Percentiles rank a stretch among this genome's conserved stretches.
Evolutionary conservation across 257 asterid genomes (phyloP).

Genomic region (Forsythia viridissima): DNA sequence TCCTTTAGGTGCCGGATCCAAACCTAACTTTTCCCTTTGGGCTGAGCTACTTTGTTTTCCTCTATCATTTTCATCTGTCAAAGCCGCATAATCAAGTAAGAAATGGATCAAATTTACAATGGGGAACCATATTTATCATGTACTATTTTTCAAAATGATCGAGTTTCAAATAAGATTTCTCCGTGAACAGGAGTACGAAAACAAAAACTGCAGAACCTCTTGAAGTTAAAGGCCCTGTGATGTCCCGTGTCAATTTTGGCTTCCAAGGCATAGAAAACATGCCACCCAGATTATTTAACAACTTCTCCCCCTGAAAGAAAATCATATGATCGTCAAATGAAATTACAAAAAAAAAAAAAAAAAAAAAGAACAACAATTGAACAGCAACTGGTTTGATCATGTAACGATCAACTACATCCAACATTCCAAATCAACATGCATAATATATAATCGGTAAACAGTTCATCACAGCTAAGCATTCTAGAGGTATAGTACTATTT

Average conservation of each 20-base stretch:
- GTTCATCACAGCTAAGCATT: too few species aligned
- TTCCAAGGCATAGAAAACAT: slow-evolving; percentile 58
- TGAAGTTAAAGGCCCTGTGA: slow-evolving; percentile 39
- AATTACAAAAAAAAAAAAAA: too few species aligned
- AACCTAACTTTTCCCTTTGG: slow-evolving; percentile 50
- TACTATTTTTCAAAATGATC: background rate
- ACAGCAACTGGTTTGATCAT: background rate
- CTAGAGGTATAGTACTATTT: too few species aligned
- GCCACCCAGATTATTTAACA: slow-evolving; percentile 49
- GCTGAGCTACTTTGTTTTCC: slow-evolving; percentile 29
- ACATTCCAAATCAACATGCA: background rate
- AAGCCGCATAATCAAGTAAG: background rate
- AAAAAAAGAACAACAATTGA: background rate
- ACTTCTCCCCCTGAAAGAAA: slow-evolving; percentile 44
- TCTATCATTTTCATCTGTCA: slow-evolving; percentile 30
- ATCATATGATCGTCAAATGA: background rate
- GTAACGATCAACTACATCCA: background rate
- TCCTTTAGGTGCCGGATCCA: slow-evolving; percentile 36
- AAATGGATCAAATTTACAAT: background rate
- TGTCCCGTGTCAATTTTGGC: slow-evolving; percentile 35
- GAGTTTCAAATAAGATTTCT: background rate
- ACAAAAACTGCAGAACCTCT: slow-evolving; percentile 28
- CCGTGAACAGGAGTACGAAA: background rate
- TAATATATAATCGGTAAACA: background rate
- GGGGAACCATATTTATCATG: background rate